phyloP scores from a whole-genome alignment of 75 land plant species.

The Adiantum capillusveneris region DNA sequence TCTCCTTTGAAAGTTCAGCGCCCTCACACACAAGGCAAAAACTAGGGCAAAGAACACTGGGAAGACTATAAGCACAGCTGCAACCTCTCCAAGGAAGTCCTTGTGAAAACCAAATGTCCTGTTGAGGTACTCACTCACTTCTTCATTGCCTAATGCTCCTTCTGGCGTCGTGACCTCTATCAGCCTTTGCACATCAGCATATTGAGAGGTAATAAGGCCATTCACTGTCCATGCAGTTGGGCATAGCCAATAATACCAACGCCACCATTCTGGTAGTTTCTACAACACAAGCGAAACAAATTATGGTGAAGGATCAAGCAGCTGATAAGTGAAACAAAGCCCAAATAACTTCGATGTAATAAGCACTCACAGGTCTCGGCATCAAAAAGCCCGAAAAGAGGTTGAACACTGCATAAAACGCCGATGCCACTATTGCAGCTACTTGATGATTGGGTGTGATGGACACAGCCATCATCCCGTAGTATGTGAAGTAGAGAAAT shows the following conservation, averaged over 20 bases:
- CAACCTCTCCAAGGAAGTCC: constrained; percentile 34
- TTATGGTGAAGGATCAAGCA: no score
- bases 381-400: constrained; percentile 86
- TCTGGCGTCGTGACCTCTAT: background rate
- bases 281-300: constrained; percentile 23
- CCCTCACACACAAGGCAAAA: constrained; percentile 36
- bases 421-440: constrained; percentile 67
- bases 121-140: constrained; percentile 27
- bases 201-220: constrained; percentile 59
- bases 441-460: constrained; percentile 71
- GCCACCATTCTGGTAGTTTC: constrained; percentile 67
- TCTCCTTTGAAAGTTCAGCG: constrained; percentile 56
- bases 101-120: constrained; percentile 41
- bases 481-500: constrained; percentile 75
- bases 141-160: background rate
- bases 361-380: constrained; percentile 55
- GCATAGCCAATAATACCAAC: constrained; percentile 65
- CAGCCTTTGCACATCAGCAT: constrained; percentile 30
- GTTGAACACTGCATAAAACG: constrained; percentile 74
- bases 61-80: constrained; percentile 29
- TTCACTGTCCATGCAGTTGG: constrained; percentile 57
- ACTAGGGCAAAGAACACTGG: constrained; percentile 34
- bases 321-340: no score
- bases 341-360: no score
- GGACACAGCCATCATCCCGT: constrained; percentile 87